Conservation (phyloP, 805 yeast genomes). For the Candida ovalis region DNA sequence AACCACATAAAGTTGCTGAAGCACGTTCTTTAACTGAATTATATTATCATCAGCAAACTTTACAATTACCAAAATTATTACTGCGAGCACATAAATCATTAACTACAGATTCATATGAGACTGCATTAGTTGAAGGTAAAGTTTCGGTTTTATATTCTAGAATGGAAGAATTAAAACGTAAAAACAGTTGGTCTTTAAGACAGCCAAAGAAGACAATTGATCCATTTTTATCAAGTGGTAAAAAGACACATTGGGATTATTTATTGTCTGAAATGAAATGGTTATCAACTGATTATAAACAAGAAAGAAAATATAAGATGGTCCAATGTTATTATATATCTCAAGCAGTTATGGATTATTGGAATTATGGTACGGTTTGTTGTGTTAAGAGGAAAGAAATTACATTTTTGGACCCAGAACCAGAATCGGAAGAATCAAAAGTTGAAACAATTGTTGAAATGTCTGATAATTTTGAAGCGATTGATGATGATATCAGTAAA, state of each 20-base stretch:
- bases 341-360: slow-evolving; percentile 69
- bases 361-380: slow-evolving; percentile 69
- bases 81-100: slow-evolving; percentile 85
- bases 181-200: slow-evolving; percentile 85
- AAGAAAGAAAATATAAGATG: slow-evolving; percentile 62
- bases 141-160: slow-evolving; percentile 85
- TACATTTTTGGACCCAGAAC: slow-evolving; percentile 18
- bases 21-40: slow-evolving; percentile 77
- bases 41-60: slow-evolving; percentile 80
- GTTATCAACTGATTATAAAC: slow-evolving; percentile 76
- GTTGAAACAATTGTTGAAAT: background rate
- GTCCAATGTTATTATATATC: slow-evolving; percentile 70
- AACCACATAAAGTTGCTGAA: slow-evolving; percentile 53
- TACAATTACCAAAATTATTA: slow-evolving; percentile 76
- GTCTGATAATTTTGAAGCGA: background rate
- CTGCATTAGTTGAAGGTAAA: slow-evolving; percentile 84
- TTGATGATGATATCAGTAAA: background rate
- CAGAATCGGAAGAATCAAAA: too few species aligned
- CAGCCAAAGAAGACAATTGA: slow-evolving; percentile 74
- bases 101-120: slow-evolving; percentile 80
- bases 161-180: slow-evolving; percentile 85
- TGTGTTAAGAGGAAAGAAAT: slow-evolving; percentile 57
- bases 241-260: slow-evolving; percentile 66
- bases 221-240: slow-evolving; percentile 45
- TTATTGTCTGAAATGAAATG: slow-evolving; percentile 76